phyloP scores from a whole-genome alignment of 2,329 filamentous ascomycete species.

The Sordariomycetes sp. region DNA sequence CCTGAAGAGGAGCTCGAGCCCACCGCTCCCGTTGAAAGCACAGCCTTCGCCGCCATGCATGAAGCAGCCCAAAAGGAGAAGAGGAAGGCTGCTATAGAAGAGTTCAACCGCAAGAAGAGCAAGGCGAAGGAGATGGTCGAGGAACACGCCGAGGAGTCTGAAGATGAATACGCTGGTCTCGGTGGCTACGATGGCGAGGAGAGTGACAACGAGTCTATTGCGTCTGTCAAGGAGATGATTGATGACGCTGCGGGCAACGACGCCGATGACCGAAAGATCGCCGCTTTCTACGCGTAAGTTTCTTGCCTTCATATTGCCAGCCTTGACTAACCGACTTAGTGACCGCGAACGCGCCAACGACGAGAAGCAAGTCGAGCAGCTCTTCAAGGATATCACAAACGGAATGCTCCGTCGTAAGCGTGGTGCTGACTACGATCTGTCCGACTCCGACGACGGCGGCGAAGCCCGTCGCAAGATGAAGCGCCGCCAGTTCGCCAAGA shows the following conservation, averaged over 20 bases:
- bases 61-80: slow-evolving; percentile 50
- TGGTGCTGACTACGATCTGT: slow-evolving; percentile 72
- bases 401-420: slow-evolving; percentile 80
- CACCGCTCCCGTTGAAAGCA: slow-evolving; percentile 13
- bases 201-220: slow-evolving; percentile 61
- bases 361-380: slow-evolving; percentile 80
- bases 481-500: slow-evolving; percentile 79
- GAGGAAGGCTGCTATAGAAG: slow-evolving; percentile 38
- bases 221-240: slow-evolving; percentile 77
- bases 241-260: slow-evolving; percentile 71
- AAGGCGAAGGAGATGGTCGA: slow-evolving; percentile 81
- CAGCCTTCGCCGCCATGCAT: slow-evolving; percentile 63
- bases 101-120: slow-evolving; percentile 78
- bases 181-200: slow-evolving; percentile 87
- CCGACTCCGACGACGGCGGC: slow-evolving; percentile 83
- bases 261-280: slow-evolving; percentile 72
- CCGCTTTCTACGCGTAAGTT: slow-evolving; percentile 84
- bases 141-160: slow-evolving; percentile 92
- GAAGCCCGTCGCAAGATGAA: slow-evolving; percentile 73
- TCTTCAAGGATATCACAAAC: slow-evolving; percentile 88
- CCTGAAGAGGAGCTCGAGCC: slow-evolving; percentile 9
- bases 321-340: slow-evolving; percentile 28
- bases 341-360: slow-evolving; percentile 73
- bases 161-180: slow-evolving; percentile 93
- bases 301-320: not conserved